phyloP scores from a whole-genome alignment of 2,329 filamentous ascomycete genomes.

The Fusarium sp. region DNA sequence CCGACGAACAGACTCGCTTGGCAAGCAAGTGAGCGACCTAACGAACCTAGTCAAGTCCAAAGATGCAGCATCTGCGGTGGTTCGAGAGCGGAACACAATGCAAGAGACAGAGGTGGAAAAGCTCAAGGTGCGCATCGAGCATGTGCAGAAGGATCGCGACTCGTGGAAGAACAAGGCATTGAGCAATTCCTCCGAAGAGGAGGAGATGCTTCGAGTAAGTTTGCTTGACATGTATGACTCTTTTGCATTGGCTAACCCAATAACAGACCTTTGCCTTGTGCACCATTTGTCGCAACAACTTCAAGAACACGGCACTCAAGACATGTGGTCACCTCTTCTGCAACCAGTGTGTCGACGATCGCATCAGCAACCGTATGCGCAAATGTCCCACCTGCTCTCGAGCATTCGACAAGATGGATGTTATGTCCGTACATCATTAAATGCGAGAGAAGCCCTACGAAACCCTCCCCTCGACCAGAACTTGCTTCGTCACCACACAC shows the following conservation, averaged over 20 bases:
- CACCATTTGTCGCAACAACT: conserved; percentile 88
- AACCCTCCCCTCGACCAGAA: conserved; percentile 13
- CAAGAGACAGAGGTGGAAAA: conserved; percentile 81
- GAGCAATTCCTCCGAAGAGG: conserved; percentile 81
- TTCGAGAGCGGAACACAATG: conserved; percentile 65
- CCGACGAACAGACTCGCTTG: conserved; percentile 74
- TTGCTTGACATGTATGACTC: background rate
- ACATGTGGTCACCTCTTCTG: conserved; percentile 97
- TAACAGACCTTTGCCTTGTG: conserved; percentile 66
- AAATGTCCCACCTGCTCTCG: conserved; percentile 96
- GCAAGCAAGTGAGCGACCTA: conserved; percentile 78
- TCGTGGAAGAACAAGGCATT: conserved; percentile 83
- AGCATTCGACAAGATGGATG: conserved; percentile 88
- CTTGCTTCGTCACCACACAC: conserved; percentile 22
- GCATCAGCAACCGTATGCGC: conserved; percentile 85
- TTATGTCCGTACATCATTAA: conserved; percentile 73
- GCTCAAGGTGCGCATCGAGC: conserved; percentile 76
- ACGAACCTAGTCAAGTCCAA: conserved; percentile 77
- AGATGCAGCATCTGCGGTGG: conserved; percentile 65
- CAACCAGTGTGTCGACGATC: conserved; percentile 85
- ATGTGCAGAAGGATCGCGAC: conserved; percentile 82
- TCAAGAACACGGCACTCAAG: conserved; percentile 93
- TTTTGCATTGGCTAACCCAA: conserved; percentile 34
- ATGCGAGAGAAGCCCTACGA: background rate
- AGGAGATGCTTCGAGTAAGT: conserved; percentile 86